Percentiles rank a stretch among this genome's conserved stretches.
phyloP scores from a whole-genome alignment of 441 rosid species.

The Syzygium malaccense region DNA sequence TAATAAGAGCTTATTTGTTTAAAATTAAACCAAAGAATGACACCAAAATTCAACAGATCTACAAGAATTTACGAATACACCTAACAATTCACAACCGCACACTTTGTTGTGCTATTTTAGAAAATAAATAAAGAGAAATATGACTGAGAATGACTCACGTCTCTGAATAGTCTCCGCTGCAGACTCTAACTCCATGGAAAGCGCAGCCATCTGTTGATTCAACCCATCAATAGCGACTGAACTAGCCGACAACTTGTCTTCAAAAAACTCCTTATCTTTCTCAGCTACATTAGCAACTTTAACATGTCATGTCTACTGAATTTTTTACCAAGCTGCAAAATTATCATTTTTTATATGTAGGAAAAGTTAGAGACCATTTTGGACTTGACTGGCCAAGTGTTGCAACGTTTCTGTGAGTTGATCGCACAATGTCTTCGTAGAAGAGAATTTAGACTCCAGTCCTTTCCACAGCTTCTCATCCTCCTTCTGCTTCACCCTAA shows the following conservation, averaged over 20 bases:
- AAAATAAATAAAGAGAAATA: neutral
- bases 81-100: neutral
- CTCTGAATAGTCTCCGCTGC: constrained; percentile 45
- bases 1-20: neutral
- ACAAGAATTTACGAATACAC: neutral
- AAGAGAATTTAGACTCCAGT: constrained; percentile 78
- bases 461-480: constrained; percentile 96
- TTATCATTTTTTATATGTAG: neutral
- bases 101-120: neutral
- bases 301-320: neutral
- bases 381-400: constrained; percentile 68
- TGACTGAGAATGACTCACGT: constrained; percentile 28
- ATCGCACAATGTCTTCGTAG: constrained; percentile 74
- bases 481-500: constrained; percentile 80
- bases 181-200: constrained; percentile 45
- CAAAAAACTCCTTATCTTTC: constrained; percentile 54
- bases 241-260: constrained; percentile 39
- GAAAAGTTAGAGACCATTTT: constrained; percentile 46
- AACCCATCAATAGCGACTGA: constrained; percentile 48
- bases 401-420: constrained; percentile 86
- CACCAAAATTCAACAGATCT: neutral
- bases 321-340: constrained; percentile 4
- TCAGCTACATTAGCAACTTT: constrained; percentile 40
- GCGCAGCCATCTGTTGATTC: constrained; percentile 42
- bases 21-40: neutral